Conservation (phyloP, 2,329 filamentous ascomycete genomes). For the Talaromyces sp. region DNA sequence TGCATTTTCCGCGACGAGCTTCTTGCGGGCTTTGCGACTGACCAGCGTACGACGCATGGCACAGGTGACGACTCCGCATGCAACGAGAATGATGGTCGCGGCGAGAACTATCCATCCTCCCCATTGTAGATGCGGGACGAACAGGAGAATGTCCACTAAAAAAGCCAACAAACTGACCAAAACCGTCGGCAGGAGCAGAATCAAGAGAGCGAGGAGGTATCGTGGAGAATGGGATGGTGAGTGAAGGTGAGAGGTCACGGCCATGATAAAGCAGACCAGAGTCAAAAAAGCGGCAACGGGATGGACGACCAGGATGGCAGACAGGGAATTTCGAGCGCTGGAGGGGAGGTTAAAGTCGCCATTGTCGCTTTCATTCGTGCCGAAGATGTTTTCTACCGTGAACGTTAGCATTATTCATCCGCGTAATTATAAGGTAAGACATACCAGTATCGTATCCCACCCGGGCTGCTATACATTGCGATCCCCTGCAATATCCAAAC, state of each 20-base stretch:
- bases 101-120: constrained; percentile 91
- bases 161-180: constrained; percentile 83
- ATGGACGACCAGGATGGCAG: constrained; percentile 86
- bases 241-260: constrained; percentile 80
- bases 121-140: constrained; percentile 91
- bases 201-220: constrained; percentile 80
- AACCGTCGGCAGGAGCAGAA: constrained; percentile 81
- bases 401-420: too few relatives aligned
- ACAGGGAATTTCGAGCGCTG: constrained; percentile 66
- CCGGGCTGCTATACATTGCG: constrained; percentile 67
- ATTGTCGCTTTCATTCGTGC: constrained; percentile 50
- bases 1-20: constrained; percentile 85
- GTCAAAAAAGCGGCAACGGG: constrained; percentile 85
- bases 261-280: constrained; percentile 78
- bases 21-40: constrained; percentile 87
- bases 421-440: too few relatives aligned
- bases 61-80: constrained; percentile 82
- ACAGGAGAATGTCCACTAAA: constrained; percentile 88
- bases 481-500: constrained; percentile 77
- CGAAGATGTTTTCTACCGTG: constrained; percentile 46
- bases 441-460: constrained; percentile 84
- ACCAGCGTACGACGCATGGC: constrained; percentile 92
- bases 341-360: constrained; percentile 65
- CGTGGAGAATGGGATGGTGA: constrained; percentile 83
- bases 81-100: constrained; percentile 79